Evolutionary conservation across 495 filamentous ascomycete species (phyloP).

Genomic region (Aspergillus bertholletiae): DNA sequence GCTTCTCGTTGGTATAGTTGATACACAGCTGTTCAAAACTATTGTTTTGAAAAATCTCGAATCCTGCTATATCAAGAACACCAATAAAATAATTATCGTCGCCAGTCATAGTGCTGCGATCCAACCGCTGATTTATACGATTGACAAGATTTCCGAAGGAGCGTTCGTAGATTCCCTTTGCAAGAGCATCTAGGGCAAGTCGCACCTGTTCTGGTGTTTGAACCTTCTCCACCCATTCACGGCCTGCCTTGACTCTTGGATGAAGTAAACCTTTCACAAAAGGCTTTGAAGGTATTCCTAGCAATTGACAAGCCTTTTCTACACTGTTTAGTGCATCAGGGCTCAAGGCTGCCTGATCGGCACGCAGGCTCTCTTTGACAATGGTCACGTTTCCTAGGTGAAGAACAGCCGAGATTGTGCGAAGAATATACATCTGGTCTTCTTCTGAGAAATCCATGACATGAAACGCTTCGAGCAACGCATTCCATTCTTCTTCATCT

Average conservation of each 20-base stretch:
- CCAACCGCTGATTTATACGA: conserved; percentile 88
- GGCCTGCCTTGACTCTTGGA: conserved; percentile 88
- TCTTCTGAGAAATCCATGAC: conserved; percentile 91
- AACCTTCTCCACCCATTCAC: conserved; percentile 97
- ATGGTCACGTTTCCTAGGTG: conserved; percentile 92
- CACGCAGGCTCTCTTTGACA: conserved; percentile 80
- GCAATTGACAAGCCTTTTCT: conserved; percentile 72
- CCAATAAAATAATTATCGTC: conserved; percentile 96
- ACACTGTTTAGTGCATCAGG: conserved; percentile 67
- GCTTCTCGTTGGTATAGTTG: conserved; percentile 99
- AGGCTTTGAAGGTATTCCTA: conserved; percentile 78
- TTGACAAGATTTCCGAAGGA: conserved; percentile 89
- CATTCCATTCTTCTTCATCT: conserved; percentile 86
- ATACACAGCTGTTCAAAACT: conserved; percentile 99
- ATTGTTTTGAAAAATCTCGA: conserved; percentile 98
- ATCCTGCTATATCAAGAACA: conserved; percentile 97
- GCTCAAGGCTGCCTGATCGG: conserved; percentile 83
- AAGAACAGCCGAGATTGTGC: conserved; percentile 84
- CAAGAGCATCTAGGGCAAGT: conserved; percentile 82
- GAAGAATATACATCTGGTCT: conserved; percentile 78
- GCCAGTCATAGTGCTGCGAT: conserved; percentile 68
- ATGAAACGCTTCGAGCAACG: conserved; percentile 85
- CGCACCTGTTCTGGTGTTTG: conserved; percentile 96
- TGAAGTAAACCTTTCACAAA: conserved; percentile 89
- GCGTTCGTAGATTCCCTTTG: conserved; percentile 97